Base-by-base conservation (phyloP, 495 filamentous ascomycete genomes). In the Delitschia confertaspora region DNA sequence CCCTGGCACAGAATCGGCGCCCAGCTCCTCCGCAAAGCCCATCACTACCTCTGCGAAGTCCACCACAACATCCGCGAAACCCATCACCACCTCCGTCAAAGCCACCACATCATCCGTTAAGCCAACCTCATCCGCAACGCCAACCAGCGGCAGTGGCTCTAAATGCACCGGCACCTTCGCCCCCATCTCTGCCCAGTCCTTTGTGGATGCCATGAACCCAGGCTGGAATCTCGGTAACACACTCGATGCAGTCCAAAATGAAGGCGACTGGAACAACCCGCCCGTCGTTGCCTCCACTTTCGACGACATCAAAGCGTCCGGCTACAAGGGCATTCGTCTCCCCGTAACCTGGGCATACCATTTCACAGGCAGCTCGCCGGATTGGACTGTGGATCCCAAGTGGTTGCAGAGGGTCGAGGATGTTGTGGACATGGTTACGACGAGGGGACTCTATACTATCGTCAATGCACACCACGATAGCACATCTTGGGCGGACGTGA, bases 381-480 rank as follows among this genome's bases (percentile, higher is more conserved):
- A 66, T 40, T 80, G 72, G 66, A 69, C 57, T 6, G 69, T 79
- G 27, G 67, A 77, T 38, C 49, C 67, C 24, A 52, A 55, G 0
- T 80, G 73, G 74, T 68, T 80, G 33, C 63, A 75, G 42, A 65
- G 78, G n/a, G 77, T 79, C 4, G 73, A 72, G 3, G 66, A 72
- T 13, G 75, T 80, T 3, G 59, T 78, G 20, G 73, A 78, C 47
- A 67, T 71, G 67, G 63, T 72, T n/a, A 66, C 72, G 0, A 60
- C 68, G 1, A 62, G 64, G 3, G 73, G 61, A 0, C 51, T 80
- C 0, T 76, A 69, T 50, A 67, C 69, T 0, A 61, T 80, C 38
- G 65, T 77, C 13, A 74, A 80, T 56, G 72, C 73, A 23, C 76
- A 79, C 44, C 75, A 80, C 37, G 76, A 81, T 44, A 71, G 68